Evolutionary conservation across 352 stramenopile genomes (phyloP).

Genomic region (Globisporangium camurandrum): DNA sequence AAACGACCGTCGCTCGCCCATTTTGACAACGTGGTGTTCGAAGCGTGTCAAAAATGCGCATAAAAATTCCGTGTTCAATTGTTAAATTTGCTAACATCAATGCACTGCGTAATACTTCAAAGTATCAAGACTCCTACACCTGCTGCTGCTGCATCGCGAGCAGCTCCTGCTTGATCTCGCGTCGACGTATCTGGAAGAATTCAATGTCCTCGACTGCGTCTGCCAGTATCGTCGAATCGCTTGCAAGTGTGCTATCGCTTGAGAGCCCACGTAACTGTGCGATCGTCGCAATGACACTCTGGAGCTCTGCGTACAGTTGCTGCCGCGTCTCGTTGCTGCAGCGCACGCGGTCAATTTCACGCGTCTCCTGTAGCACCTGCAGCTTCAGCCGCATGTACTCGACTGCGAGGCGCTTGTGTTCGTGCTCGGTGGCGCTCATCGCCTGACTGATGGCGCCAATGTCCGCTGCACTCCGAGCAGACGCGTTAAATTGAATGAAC

Average conservation of each 20-base stretch:
- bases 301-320: constrained; percentile 32
- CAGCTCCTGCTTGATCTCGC: constrained; percentile 22
- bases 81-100: too few species aligned
- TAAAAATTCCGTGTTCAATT: too few species aligned
- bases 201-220: constrained; percentile 36
- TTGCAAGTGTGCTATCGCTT: constrained; percentile 23
- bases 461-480: too few species aligned
- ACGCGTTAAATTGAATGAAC: too few species aligned
- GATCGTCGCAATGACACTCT: constrained; percentile 27
- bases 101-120: not conserved
- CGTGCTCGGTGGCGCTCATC: not conserved
- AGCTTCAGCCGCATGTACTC: constrained; percentile 13
- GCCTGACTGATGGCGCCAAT: not conserved
- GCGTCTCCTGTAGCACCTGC: constrained; percentile 20
- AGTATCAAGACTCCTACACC: not conserved
- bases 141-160: constrained; percentile 9
- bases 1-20: constrained; percentile 19
- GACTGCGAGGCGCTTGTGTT: constrained; percentile 8
- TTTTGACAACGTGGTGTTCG: not conserved
- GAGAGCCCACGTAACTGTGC: constrained; percentile 27
- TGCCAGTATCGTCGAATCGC: constrained; percentile 12
- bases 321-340: constrained; percentile 16
- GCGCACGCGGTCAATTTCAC: constrained; percentile 3
- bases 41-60: too few species aligned
- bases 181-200: constrained; percentile 34